A percentile compares a stretch with the other conserved stretches of the same genome.
Conservation (phyloP, 2,329 filamentous ascomycete species). For the Pseudocercospora vitis region DNA sequence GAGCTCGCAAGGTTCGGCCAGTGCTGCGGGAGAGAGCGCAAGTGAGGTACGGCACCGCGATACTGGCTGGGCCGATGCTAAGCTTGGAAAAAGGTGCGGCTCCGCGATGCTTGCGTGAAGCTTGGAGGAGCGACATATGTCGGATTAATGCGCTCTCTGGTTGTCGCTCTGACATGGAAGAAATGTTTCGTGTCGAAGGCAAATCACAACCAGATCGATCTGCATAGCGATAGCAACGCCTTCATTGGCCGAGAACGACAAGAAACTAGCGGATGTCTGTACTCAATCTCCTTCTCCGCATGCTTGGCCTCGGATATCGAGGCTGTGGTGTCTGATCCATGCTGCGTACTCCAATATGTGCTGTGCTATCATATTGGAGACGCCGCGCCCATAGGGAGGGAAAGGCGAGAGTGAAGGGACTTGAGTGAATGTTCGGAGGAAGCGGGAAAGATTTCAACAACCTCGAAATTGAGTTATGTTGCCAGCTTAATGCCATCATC, state of each 20-base stretch:
- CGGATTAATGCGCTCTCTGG: no score
- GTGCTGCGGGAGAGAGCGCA: background rate
- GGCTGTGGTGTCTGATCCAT: background rate
- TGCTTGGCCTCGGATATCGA: background rate
- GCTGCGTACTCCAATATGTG: background rate
- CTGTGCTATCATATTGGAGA: background rate
- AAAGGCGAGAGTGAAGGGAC: no score
- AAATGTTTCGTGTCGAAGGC: background rate
- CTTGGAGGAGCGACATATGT: no score
- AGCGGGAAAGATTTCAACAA: no score
- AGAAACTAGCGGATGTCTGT: background rate
- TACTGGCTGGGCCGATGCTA: background rate
- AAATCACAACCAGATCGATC: constrained; percentile 2
- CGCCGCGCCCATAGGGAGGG: no score
- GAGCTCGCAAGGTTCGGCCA: background rate
- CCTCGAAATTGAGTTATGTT: no score
- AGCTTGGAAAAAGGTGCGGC: background rate
- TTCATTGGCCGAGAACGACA: background rate
- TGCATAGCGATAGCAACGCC: background rate
- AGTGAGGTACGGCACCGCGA: background rate
- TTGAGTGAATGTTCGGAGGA: no score
- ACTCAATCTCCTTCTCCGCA: background rate
- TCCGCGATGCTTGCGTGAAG: background rate
- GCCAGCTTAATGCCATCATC: no score
- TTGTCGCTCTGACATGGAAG: background rate